These are phyloP conservation scores for Nicotiana tomentosiformis DNA, from an alignment of 257 asterid genomes.

Conservation along the genomic window DNA sequence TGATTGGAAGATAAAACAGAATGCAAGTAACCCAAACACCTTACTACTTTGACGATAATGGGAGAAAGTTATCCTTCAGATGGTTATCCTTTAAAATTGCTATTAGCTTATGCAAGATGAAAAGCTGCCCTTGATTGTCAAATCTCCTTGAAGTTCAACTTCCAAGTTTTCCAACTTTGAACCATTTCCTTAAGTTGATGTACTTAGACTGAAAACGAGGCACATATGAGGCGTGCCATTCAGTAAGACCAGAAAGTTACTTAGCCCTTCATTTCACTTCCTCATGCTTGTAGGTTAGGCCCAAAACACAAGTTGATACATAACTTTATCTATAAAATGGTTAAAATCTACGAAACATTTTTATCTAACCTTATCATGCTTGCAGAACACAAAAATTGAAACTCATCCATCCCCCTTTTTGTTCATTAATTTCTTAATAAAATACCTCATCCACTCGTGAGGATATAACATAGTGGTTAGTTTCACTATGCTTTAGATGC, in stretches of 20 bases:
- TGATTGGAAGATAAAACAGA: background rate
- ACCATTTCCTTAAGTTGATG: background rate
- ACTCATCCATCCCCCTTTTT: background rate
- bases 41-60: background rate
- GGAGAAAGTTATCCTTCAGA: background rate
- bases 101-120: background rate
- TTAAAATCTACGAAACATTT: background rate
- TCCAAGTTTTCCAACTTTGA: background rate
- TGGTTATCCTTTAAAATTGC: background rate
- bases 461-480: background rate
- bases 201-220: background rate
- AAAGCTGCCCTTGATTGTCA: background rate
- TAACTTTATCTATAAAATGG: background rate
- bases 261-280: background rate
- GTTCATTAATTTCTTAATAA: background rate
- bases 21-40: background rate
- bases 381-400: background rate
- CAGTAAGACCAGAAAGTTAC: background rate
- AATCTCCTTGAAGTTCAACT: background rate
- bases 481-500: background rate
- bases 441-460: background rate
- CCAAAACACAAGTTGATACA: background rate
- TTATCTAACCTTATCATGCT: background rate
- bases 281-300: background rate
- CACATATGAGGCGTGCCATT: background rate